Evolutionary conservation across 805 yeast species (phyloP), one percentile per base, ranked within the genome.

Genomic region (Metschnikowia colocasiae): DNA sequence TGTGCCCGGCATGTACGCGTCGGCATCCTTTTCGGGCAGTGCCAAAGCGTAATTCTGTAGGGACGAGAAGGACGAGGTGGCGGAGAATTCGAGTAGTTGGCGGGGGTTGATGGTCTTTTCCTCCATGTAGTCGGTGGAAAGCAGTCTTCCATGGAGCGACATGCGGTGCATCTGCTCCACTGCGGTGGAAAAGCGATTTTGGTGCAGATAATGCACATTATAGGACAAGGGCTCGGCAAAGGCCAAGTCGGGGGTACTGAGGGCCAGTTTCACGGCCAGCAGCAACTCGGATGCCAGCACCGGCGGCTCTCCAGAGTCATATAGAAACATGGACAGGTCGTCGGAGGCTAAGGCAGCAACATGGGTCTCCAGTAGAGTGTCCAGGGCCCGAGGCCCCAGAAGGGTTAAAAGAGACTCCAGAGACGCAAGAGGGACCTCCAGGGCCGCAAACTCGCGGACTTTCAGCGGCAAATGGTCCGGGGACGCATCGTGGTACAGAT

Each of bases 61-160:
- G 12, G 30, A 20, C 4, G 25, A 4, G 22, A 26, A 40, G 35
- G 33, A 15, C 38, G 33, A 25, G 15, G 38, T 30, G 27, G 44
- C 29, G 20, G 43, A 39, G 16, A 30, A 43, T 13, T 50, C 56
- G 13, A 52, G 34, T 3, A 67, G 51, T 46, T 67, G 64, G 32
- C 60, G 55, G 3, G 73, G 73, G 48, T 67, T 66, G 37, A 68
- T 61, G 10, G 73, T 68, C 35, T 61, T 51, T 32, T 59, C 61
- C 40, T 58, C 60, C 12, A 22, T 44, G 25, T 40, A 38, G 6
- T 27, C 20, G 27, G 18, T n/a, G 9, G 57, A 49, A 19, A 60
- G 60, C 45, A 55, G 55, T 22, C 49, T 50, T 8, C 29, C 36
- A 34, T 45, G 37, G 45, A 63, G 52, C 23, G 63, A 47, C 50